These are phyloP conservation scores for Fusarium nanum DNA, from an alignment of 2,329 filamentous ascomycete genomes.

Conservation along the genomic window DNA sequence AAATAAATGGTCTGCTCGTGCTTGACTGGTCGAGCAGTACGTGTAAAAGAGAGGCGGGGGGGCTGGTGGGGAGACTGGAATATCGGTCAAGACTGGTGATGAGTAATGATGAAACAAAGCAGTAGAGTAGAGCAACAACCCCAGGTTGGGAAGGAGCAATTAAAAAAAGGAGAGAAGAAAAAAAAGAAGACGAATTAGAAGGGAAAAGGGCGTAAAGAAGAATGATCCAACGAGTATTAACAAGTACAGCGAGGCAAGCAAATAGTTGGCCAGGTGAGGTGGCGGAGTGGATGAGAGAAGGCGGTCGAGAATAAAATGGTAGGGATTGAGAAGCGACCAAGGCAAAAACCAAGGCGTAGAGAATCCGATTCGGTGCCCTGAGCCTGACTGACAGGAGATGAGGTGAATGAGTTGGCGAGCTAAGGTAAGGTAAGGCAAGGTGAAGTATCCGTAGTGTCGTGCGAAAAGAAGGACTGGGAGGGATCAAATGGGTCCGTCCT, in stretches of 20 bases:
- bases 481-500: conserved; percentile 22
- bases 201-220: conserved; percentile 20
- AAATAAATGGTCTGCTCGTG: conserved; percentile 22
- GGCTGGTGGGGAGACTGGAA: conserved; percentile 37
- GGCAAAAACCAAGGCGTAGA: conserved; percentile 31
- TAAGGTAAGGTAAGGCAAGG: conserved; percentile 10
- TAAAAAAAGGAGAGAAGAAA: neutral
- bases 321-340: conserved; percentile 35
- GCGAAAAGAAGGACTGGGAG: conserved; percentile 12
- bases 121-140: conserved; percentile 16
- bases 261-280: conserved; percentile 32
- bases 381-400: conserved; percentile 6
- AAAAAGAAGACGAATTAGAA: conserved; percentile 26
- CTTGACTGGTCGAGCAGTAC: conserved; percentile 38
- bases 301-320: conserved; percentile 39
- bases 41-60: conserved; percentile 16
- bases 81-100: conserved; percentile 40
- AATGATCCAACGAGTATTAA: conserved; percentile 17
- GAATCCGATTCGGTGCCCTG: conserved; percentile 32
- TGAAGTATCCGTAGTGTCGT: conserved; percentile 19
- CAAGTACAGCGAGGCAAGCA: conserved; percentile 22
- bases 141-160: conserved; percentile 9
- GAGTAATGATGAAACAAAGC: conserved; percentile 34
- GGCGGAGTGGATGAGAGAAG: conserved; percentile 42
- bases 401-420: conserved; percentile 30